Base-by-base conservation (phyloP, 306 rosid genomes). In the Pyrus communis region DNA sequence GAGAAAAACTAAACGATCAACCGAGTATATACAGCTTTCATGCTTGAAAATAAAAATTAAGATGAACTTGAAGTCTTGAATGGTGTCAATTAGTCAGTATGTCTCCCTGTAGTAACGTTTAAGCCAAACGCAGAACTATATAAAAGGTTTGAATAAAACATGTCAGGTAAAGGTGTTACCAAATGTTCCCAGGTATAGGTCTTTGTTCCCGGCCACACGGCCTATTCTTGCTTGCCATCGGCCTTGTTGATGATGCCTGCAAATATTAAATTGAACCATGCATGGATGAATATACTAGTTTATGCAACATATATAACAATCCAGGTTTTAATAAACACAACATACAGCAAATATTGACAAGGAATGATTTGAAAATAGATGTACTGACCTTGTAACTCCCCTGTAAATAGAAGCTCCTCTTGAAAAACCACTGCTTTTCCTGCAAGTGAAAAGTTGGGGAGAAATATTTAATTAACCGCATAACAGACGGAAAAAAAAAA, bases 181-280 rank as follows among this genome's bases (percentile, higher is more conserved):
- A 17, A 96, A 96, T 38, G 98, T 96, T 75, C 99, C 99, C 10
- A 96, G 90, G 82, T 96, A 96, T 1, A 96, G 67, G 67, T 96
- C 99, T 75, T 96, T 96, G 88, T 96, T 96, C 52, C 99, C 99
- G 0, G 99, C 98, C 57, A 96, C 99, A 13, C 99, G 99, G 65
- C 99, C 99, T 9, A 96, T 96, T 81, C 99, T 89, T 10, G 99
- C 99, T 83, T 96, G 99, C 99, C 98, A 96, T 30, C 99, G 78
- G 38, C 99, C 99, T 82, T 96, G 98, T 77, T 96, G 99, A 80
- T 96, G 99, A 77, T 96, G 99, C 93, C 98, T 93, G 84, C 61
- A 79, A 38, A 38, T 5, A 72, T 35, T 21, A 51, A 80, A 68
- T 21, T 46, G 67, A 28, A 79, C 30, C 2, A 38, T 9, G 55